Percentiles rank a stretch among this genome's conserved stretches.
phyloP scores from a whole-genome alignment of 139 green algal genomes.

The Chlorella sp. region DNA sequence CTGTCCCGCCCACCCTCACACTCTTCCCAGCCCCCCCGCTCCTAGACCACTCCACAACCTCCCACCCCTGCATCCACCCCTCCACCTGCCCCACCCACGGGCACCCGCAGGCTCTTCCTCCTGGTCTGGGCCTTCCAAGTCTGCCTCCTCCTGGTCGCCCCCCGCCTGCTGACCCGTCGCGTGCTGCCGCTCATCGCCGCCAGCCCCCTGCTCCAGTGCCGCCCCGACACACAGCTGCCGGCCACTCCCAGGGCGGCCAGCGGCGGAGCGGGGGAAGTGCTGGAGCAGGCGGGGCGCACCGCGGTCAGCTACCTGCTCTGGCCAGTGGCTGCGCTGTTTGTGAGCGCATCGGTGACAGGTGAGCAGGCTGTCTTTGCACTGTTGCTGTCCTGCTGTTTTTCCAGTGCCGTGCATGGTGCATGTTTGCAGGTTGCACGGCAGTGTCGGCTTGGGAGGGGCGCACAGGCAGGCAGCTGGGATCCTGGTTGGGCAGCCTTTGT shows the following conservation, averaged over 20 bases:
- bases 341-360: constrained; percentile 17
- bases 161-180: constrained; percentile 22
- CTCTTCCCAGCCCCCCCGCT: too few relatives aligned
- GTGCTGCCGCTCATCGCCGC: constrained; percentile 5
- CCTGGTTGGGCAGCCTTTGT: too few relatives aligned
- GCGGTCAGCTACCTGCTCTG: constrained; percentile 3
- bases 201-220: constrained; percentile 18
- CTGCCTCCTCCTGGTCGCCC: constrained; percentile 43
- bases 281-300: background rate
- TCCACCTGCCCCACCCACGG: too few relatives aligned
- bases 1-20: constrained; percentile 9
- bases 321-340: background rate
- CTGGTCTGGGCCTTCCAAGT: constrained; percentile 29
- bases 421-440: too few relatives aligned
- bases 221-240: background rate
- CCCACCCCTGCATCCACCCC: background rate
- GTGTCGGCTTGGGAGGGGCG: background rate
- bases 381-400: too few relatives aligned
- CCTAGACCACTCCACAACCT: too few relatives aligned
- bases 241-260: background rate
- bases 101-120: constrained; percentile 44
- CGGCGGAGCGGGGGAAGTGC: background rate
- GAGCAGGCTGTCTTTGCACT: too few relatives aligned
- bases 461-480: background rate
- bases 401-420: too few relatives aligned